Conservation (phyloP, 78 protist species). For the Thecamonas trahens region DNA sequence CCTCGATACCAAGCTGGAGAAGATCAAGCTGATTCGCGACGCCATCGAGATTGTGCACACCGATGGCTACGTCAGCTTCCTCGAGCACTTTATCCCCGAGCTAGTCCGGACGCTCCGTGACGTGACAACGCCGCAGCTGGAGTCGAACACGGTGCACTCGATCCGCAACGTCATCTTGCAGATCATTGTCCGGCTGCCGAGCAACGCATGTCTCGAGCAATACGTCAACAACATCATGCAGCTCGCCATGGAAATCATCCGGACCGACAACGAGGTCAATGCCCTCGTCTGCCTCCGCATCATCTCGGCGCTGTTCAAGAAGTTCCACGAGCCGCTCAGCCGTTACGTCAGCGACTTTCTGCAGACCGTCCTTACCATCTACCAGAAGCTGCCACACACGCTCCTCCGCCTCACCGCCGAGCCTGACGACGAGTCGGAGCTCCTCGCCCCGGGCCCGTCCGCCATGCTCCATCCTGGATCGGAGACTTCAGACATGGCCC, state of each 20-base stretch:
- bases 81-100: no score
- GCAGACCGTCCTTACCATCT: constrained; percentile 51
- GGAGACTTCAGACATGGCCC: no score
- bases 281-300: constrained; percentile 72
- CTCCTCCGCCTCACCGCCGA: constrained; percentile 18
- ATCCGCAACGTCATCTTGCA: constrained; percentile 47
- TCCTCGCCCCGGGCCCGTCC: neutral
- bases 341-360: constrained; percentile 64
- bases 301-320: constrained; percentile 79
- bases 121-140: no score
- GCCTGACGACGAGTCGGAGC: constrained; percentile 2
- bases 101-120: no score
- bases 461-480: neutral
- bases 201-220: constrained; percentile 46
- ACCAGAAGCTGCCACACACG: constrained; percentile 50
- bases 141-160: no score
- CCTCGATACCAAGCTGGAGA: no score
- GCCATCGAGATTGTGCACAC: no score
- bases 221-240: constrained; percentile 15
- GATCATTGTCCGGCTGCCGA: constrained; percentile 68
- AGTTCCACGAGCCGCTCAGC: constrained; percentile 48
- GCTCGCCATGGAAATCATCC: constrained; percentile 39
- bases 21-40: no score
- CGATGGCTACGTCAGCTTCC: no score
- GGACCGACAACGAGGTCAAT: constrained; percentile 76